These are phyloP conservation scores for Entomophthora muscae DNA, from an alignment of 371 early-diverging fungal species.

Conservation along the genomic window DNA sequence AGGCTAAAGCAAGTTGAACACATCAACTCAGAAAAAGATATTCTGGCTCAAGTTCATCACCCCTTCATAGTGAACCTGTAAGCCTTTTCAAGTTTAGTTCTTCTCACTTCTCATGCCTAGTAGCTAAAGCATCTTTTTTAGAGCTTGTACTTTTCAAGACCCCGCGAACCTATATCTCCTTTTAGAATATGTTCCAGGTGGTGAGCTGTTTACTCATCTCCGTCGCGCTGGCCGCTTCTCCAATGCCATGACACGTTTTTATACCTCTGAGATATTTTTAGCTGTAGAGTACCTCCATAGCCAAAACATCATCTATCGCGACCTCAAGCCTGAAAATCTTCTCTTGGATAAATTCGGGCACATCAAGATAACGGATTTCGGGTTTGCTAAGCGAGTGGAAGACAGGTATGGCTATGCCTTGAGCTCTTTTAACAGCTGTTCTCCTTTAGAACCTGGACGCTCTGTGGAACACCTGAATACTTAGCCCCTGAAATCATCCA, in stretches of 20 bases:
- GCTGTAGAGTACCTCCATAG: conserved; percentile 85
- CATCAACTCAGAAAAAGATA: conserved; percentile 86
- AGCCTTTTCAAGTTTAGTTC: too few relatives aligned
- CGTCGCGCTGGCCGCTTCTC: conserved; percentile 76
- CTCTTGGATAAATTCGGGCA: conserved; percentile 83
- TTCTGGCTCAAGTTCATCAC: conserved; percentile 67
- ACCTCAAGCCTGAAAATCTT: conserved; percentile 89
- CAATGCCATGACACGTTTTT: conserved; percentile 72
- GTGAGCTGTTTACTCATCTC: conserved; percentile 91
- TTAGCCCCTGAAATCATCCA: conserved; percentile 96
- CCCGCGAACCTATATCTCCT: conserved; percentile 78
- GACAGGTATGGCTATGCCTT: conserved; percentile 20
- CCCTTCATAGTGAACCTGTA: conserved; percentile 90
- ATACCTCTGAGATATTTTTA: conserved; percentile 56
- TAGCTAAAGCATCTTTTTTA: not conserved
- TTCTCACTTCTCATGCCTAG: too few relatives aligned
- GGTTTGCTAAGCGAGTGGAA: conserved; percentile 82
- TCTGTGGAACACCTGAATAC: conserved; percentile 98
- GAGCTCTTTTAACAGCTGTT: not conserved
- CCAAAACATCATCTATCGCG: conserved; percentile 88
- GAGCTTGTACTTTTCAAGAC: conserved; percentile 68
- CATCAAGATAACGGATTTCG: conserved; percentile 98
- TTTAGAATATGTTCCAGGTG: conserved; percentile 92
- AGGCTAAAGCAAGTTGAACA: conserved; percentile 91
- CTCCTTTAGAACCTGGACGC: conserved; percentile 54